Evolutionary conservation across 495 filamentous ascomycete species (phyloP), one percentile per base, ranked within the genome.

Genomic region (Chaetomium cochliodes): DNA sequence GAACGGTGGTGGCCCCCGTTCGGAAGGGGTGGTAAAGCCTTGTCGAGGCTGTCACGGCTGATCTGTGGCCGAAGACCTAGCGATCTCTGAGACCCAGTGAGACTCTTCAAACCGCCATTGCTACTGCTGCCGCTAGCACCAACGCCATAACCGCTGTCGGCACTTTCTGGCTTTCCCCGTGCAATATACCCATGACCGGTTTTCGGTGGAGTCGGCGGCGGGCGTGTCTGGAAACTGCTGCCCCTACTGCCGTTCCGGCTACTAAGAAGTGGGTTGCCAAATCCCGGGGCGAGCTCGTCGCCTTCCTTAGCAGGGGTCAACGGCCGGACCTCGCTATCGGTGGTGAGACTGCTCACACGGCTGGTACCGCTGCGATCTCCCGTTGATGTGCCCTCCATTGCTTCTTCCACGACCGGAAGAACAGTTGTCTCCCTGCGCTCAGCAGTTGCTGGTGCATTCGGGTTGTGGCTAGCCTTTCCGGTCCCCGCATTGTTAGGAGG

Each of bases 391-490:
- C 85, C 89, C 75, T 97, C 94, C 15, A 87, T 90, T 28, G 88
- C 89, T 79, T 98, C 94, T 61, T 97, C 92, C 9, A 98, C 91
- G 55, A 97, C 88, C 2, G 94, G 94, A n/a, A 98, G 76, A 26
- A 90, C 88, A 33, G 88, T 82, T 13, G 87, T 85, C 50, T 84
- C 78, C 57, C 92, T 88, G 3, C 74, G 70, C 76, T 70, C 73
- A 12, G 42, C 51, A 0, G 77, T 65, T 63, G 80, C 65, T 63
- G 80, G 47, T 78, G 81, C 72, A 80, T 83, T 55, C 85, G 76
- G 25, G 85, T 77, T 65, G n/a, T 63, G 44, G 79, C 80, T 44
- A 77, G 78, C 47, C 88, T 74, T 39, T 75, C 83, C 58, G 79
- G 76, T 20, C 80, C 73, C 23, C 79, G 84, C 8, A 81, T 73